phyloP scores from a whole-genome alignment of 805 yeast species.

The Candida pseudofarinosa region DNA sequence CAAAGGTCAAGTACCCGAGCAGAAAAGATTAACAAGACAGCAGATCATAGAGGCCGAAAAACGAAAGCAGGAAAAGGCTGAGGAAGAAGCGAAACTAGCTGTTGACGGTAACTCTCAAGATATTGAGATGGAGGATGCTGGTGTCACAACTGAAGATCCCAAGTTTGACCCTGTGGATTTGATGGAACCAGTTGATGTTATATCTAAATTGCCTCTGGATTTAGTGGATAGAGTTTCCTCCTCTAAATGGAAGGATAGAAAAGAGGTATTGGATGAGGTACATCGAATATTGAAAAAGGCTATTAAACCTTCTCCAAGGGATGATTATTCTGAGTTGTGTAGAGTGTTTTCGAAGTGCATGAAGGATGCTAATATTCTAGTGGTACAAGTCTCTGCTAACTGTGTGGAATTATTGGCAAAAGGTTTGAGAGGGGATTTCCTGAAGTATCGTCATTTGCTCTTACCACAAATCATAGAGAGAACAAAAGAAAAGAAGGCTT shows the following conservation, averaged over 20 bases:
- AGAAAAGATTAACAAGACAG: conserved; percentile 50
- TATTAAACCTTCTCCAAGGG: conserved; percentile 49
- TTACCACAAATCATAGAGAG: conserved; percentile 70
- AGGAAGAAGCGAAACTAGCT: conserved; percentile 8
- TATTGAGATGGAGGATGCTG: conserved; percentile 29
- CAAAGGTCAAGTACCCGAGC: conserved; percentile 39
- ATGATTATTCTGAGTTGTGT: conserved; percentile 65
- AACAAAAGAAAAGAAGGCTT: conserved; percentile 80
- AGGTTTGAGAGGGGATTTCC: conserved; percentile 60
- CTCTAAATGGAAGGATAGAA: conserved; percentile 87
- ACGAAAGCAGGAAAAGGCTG: conserved; percentile 9
- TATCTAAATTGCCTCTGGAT: conserved; percentile 62
- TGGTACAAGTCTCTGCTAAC: conserved; percentile 73
- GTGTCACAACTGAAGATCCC: conserved; percentile 3
- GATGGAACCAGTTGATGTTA: conserved; percentile 64
- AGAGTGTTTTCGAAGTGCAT: conserved; percentile 63
- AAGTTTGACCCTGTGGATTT: conserved; percentile 65
- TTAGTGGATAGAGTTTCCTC: conserved; percentile 53
- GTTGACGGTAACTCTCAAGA: conserved; percentile 21
- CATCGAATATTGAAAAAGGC: conserved; percentile 47
- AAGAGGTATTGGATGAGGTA: conserved; percentile 72
- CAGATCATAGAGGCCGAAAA: conserved; percentile 44
- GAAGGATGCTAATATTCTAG: conserved; percentile 87
- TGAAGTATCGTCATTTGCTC: conserved; percentile 48
- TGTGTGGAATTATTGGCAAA: conserved; percentile 57